A percentile compares a stretch with the other conserved stretches of the same genome.
Conservation (phyloP, 176 grass and related monocot species). For the Zea luxurians region DNA sequence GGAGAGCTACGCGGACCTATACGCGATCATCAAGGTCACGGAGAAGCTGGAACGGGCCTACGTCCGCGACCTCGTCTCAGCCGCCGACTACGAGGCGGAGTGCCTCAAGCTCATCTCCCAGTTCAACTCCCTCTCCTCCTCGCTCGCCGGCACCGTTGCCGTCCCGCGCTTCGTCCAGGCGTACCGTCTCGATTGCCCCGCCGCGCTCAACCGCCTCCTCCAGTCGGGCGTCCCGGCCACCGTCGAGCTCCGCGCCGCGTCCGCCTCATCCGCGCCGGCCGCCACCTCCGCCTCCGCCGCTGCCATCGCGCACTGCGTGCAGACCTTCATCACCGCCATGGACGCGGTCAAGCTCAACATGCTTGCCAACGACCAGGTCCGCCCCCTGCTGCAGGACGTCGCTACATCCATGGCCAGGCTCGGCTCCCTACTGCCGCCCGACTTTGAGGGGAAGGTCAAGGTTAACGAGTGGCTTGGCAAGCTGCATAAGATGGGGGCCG, state of each 20-base stretch:
- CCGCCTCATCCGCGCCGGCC: constrained; percentile 38
- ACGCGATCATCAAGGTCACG: constrained; percentile 89
- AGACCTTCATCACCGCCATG: constrained; percentile 96
- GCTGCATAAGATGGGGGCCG: constrained; percentile 88
- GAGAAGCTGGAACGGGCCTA: constrained; percentile 98
- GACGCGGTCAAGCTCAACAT: constrained; percentile 95
- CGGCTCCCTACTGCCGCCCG: constrained; percentile 58
- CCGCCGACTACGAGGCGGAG: constrained; percentile 90
- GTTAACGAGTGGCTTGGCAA: constrained; percentile 82
- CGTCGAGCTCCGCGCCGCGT: constrained; percentile 78
- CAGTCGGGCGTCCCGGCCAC: constrained; percentile 91
- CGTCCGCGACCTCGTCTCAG: constrained; percentile 89
- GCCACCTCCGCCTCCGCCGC: constrained; percentile 50
- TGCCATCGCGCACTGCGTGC: constrained; percentile 85
- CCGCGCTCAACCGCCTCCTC: constrained; percentile 84
- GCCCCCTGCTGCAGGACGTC: constrained; percentile 84
- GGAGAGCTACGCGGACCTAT: constrained; percentile 92
- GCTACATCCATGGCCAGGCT: constrained; percentile 76
- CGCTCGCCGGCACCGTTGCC: constrained; percentile 68
- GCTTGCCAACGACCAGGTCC: constrained; percentile 94
- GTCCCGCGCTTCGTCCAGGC: constrained; percentile 79
- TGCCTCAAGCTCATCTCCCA: constrained; percentile 97
- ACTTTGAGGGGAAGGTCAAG: constrained; percentile 91
- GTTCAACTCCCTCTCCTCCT: constrained; percentile 84
- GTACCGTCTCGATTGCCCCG: constrained; percentile 86